phyloP scores from a whole-genome alignment of 1,284 basidiomycete genomes.

The Marasmius oreades region DNA sequence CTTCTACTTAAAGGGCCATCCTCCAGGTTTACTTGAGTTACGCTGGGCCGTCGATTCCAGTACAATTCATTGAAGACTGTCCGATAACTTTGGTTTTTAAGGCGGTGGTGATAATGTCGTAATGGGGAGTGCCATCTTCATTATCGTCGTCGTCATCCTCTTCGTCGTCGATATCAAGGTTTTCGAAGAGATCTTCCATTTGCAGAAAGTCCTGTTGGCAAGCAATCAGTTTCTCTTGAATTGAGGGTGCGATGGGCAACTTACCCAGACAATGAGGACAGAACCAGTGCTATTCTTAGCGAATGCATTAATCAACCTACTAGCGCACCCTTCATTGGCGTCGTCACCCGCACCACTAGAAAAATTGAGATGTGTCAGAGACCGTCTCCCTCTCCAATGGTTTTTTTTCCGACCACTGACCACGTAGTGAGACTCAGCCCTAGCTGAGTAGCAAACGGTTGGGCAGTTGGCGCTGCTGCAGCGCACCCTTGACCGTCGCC shows the following conservation, averaged over 20 bases:
- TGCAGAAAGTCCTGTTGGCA: neutral
- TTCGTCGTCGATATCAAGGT: neutral
- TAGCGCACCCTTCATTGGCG: constrained; percentile 22
- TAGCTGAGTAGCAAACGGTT: constrained; percentile 20
- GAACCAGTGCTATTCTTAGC: constrained; percentile 21
- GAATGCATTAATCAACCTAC: constrained; percentile 19
- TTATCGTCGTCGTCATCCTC: neutral
- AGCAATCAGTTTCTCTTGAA: neutral
- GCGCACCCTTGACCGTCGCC: constrained; percentile 13
- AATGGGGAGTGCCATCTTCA: neutral
- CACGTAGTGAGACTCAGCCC: constrained; percentile 22
- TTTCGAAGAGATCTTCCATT: constrained; percentile 6
- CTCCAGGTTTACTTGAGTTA: too few relatives aligned
- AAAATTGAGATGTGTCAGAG: neutral
- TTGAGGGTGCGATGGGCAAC: neutral
- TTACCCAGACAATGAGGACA: constrained; percentile 24
- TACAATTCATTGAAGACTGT: neutral
- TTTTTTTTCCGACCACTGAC: constrained; percentile 8
- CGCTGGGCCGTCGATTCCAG: neutral
- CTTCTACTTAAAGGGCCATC: too few relatives aligned
- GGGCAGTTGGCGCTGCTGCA: constrained; percentile 20
- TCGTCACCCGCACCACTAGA: constrained; percentile 21
- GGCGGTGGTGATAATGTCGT: neutral
- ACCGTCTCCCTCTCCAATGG: neutral
- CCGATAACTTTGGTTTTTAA: neutral